Conservation (phyloP, 805 yeast genomes). For the Kregervanrija pseudodelftensis region DNA sequence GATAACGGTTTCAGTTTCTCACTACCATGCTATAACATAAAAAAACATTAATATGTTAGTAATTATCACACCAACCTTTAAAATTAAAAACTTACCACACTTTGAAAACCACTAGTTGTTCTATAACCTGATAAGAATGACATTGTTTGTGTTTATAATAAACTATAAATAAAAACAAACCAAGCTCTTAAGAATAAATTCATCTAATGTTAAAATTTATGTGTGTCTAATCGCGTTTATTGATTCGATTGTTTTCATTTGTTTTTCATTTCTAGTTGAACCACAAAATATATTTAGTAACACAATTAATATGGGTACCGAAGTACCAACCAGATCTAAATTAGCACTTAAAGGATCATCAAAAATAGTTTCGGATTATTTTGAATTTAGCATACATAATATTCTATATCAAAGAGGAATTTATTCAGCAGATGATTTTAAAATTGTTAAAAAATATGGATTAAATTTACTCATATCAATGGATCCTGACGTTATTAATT, state of each 20-base stretch:
- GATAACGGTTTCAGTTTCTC: constrained; percentile 47
- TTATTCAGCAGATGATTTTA: constrained; percentile 82
- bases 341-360: constrained; percentile 73
- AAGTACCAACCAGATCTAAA: constrained; percentile 36
- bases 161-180: not conserved
- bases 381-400: constrained; percentile 72
- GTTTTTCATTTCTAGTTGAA: not conserved
- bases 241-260: not conserved
- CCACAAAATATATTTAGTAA: not conserved
- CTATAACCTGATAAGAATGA: constrained; percentile 14
- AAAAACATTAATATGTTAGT: constrained; percentile 2
- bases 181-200: no score
- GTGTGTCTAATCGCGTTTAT: no score
- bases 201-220: no score
- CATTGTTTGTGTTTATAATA: constrained; percentile 2
- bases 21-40: constrained; percentile 54
- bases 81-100: constrained; percentile 5
- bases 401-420: constrained; percentile 86
- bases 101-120: constrained; percentile 11
- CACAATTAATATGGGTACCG: not conserved
- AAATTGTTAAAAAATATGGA: constrained; percentile 71
- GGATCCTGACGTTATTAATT: constrained; percentile 69
- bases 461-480: constrained; percentile 62
- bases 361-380: constrained; percentile 72
- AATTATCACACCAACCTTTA: not conserved